Conservation (phyloP, 73 alveolate species). For the Durusdinium trenchii region DNA sequence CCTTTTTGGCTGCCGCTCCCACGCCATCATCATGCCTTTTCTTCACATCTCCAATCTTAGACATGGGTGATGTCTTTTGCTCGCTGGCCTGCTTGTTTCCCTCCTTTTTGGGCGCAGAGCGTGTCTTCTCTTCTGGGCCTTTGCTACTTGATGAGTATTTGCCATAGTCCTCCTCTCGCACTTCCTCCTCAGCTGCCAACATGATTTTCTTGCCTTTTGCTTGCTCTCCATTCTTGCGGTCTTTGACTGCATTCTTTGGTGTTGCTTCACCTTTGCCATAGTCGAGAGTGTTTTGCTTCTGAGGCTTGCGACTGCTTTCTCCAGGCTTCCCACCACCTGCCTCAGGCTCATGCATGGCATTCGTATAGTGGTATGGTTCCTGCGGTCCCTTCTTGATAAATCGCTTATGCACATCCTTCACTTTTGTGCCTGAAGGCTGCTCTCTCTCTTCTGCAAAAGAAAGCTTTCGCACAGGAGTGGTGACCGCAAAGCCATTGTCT, state of each 20-base stretch:
- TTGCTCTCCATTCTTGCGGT: too few relatives aligned
- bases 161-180: too few relatives aligned
- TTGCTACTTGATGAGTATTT: too few relatives aligned
- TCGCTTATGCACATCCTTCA: background rate
- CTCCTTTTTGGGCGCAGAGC: too few relatives aligned
- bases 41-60: background rate
- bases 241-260: too few relatives aligned
- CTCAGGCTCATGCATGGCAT: background rate
- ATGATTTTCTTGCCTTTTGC: background rate
- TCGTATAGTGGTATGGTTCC: background rate
- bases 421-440: background rate
- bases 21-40: too few relatives aligned
- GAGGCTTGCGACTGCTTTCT: too few relatives aligned
- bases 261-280: too few relatives aligned
- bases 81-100: background rate
- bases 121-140: too few relatives aligned
- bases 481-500: background rate
- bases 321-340: background rate
- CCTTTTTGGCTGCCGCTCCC: too few relatives aligned
- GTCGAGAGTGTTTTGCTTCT: too few relatives aligned
- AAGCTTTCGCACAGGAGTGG: background rate
- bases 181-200: too few relatives aligned
- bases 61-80: background rate
- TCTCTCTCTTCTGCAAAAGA: background rate
- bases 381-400: background rate